phyloP scores from a whole-genome alignment of 257 asterid genomes.

The Mentha longifolia region DNA sequence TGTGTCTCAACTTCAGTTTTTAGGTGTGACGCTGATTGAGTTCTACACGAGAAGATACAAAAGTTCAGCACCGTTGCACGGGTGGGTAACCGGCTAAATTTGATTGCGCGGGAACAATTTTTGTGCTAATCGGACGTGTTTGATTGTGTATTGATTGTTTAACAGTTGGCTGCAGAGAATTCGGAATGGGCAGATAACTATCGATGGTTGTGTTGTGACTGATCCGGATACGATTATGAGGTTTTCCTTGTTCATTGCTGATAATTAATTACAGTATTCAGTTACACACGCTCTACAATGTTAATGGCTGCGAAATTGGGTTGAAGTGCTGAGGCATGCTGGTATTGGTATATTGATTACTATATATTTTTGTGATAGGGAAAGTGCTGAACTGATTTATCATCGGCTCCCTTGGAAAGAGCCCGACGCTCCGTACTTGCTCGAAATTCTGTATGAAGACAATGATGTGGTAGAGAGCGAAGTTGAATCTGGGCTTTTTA shows the following conservation, averaged over 20 bases:
- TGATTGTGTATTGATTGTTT: constrained; percentile 37
- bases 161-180: constrained; percentile 99
- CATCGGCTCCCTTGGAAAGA: constrained; percentile 95
- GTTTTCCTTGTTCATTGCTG: constrained; percentile 40
- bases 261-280: constrained; percentile 13
- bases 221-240: constrained; percentile 70
- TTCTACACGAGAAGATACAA: constrained; percentile 72
- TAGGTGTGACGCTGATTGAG: constrained; percentile 70
- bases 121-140: neutral
- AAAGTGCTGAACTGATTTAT: constrained; percentile 64
- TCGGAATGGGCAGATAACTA: constrained; percentile 66
- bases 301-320: constrained; percentile 11
- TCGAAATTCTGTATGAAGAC: constrained; percentile 76
- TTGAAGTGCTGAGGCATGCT: constrained; percentile 7
- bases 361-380: constrained; percentile 44
- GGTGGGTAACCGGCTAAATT: constrained; percentile 49
- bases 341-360: neutral
- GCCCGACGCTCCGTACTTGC: constrained; percentile 82
- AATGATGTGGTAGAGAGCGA: constrained; percentile 61
- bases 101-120: neutral
- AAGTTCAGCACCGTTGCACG: constrained; percentile 80
- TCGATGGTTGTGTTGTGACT: constrained; percentile 62
- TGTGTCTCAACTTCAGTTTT: constrained; percentile 16
- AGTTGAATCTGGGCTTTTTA: constrained; percentile 16
- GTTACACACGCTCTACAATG: neutral